Percentiles rank a stretch among this genome's conserved stretches.
These are phyloP conservation scores for Pleurotus cornucopiae DNA, from an alignment of 768 basidiomycete species.

Conservation along the genomic window DNA sequence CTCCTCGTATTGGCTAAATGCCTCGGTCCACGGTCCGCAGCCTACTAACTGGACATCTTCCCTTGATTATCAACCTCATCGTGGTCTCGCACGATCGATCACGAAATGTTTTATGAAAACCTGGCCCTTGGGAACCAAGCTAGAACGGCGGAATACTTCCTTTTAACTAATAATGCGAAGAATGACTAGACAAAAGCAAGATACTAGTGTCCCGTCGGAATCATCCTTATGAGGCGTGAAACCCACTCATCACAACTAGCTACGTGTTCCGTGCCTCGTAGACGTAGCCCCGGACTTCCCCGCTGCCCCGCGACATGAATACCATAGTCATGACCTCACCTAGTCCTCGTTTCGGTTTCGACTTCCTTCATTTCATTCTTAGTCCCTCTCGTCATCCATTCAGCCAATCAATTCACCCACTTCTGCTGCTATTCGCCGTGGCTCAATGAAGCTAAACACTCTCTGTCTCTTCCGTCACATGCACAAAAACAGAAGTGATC, in stretches of 20 bases:
- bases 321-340: neutral
- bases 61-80: slow-evolving; percentile 7
- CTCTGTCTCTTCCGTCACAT: too few species aligned
- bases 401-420: neutral
- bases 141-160: neutral
- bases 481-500: too few species aligned
- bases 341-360: neutral
- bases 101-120: neutral
- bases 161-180: neutral
- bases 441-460: too few species aligned
- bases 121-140: neutral
- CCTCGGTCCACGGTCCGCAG: slow-evolving; percentile 4
- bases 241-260: neutral
- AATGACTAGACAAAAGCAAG: neutral
- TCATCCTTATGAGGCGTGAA: neutral
- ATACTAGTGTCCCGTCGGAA: neutral
- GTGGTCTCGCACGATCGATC: slow-evolving; percentile 7
- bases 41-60: neutral
- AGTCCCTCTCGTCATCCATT: neutral
- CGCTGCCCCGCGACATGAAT: neutral
- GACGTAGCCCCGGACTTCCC: neutral
- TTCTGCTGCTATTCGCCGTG: neutral
- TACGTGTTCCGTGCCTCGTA: neutral
- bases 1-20: neutral
- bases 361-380: neutral